Evolutionary conservation across 345 rosid species (phyloP), one percentile per base, ranked within the genome.

Genomic region (Gossypium australe): DNA sequence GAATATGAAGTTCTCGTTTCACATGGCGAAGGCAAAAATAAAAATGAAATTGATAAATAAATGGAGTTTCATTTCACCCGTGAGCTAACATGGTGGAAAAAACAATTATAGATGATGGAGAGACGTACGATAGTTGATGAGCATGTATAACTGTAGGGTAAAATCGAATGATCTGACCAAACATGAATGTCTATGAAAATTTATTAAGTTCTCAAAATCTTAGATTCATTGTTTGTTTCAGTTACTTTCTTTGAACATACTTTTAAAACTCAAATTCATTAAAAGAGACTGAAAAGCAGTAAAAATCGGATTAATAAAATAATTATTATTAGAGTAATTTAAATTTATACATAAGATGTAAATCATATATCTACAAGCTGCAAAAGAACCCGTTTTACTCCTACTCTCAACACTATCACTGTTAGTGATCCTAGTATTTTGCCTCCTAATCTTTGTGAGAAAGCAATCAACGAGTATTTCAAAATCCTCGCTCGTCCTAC

Each of bases 401-500:
- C 64, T 71, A 38, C 73, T 55, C 38, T 29, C 56, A 48, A 2
- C 43, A 24, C 59, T 51, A 27, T 25, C 7, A 27, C 34, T 29
- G 41, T 34, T 60, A 69, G 27, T 44, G 69, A 60, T 45, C 38
- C 68, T 7, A 9, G 20, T 51, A 43, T 45, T 77, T 16, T 41
- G 48, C 70, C 56, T 51, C 56, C 75, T 57, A 51, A 29, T 29
- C 13, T 3, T 18, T 27, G 56, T 51, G 75, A 70, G 22, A 17
- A 48, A 13, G 24, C 61, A 3, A 24, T 47, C 47, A 49, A 29
- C 2, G 44, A 43, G 16, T 25, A 18, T 24, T 18, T 47, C n/a
- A 71, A 12, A 20, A 65, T 80, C 81, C 64, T 67, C 29, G 9
- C 65, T 51, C 45, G 44, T 13, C 38, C 64, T 59, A 25, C 38